Evolutionary conservation across 1,139 yeast species (phyloP).

Genomic region (Chernovozyma sophiae-reginae): DNA sequence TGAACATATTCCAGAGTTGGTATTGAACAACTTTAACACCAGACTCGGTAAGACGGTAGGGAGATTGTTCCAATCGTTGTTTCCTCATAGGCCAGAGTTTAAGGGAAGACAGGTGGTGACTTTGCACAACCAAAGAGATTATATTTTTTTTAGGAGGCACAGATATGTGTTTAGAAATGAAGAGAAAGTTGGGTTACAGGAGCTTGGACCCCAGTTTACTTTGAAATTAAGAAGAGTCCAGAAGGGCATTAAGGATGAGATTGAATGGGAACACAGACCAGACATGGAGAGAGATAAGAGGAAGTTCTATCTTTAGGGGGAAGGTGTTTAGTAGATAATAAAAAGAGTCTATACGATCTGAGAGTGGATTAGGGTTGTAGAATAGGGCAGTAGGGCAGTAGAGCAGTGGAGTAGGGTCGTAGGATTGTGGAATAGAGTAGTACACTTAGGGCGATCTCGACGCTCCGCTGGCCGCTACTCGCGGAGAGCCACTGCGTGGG

Average conservation of each 20-base stretch:
- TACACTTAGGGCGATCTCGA: no score
- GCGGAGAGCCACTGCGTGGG: no score
- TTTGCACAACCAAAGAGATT: constrained; percentile 93
- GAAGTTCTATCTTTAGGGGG: constrained; percentile 73
- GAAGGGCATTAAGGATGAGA: constrained; percentile 85
- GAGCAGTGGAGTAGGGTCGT: no score
- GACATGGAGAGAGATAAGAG: constrained; percentile 96
- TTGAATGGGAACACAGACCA: constrained; percentile 94
- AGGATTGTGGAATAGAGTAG: no score
- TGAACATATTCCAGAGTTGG: constrained; percentile 84
- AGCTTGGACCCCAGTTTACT: constrained; percentile 95
- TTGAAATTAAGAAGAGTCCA: constrained; percentile 82
- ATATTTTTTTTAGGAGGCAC: constrained; percentile 90
- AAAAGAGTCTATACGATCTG: no score
- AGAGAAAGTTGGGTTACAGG: constrained; percentile 91
- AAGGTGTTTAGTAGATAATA: no score
- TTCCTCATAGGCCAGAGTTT: constrained; percentile 90
- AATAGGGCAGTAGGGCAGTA: no score
- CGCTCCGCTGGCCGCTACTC: no score
- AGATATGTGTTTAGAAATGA: constrained; percentile 86
- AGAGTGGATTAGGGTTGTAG: no score
- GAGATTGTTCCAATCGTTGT: constrained; percentile 81
- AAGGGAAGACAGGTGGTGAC: constrained; percentile 96
- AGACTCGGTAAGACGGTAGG: constrained; percentile 92
- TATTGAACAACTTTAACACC: constrained; percentile 87